These are phyloP conservation scores for Nicotiana tomentosiformis DNA, from an alignment of 257 asterid genomes.

Conservation along the genomic window DNA sequence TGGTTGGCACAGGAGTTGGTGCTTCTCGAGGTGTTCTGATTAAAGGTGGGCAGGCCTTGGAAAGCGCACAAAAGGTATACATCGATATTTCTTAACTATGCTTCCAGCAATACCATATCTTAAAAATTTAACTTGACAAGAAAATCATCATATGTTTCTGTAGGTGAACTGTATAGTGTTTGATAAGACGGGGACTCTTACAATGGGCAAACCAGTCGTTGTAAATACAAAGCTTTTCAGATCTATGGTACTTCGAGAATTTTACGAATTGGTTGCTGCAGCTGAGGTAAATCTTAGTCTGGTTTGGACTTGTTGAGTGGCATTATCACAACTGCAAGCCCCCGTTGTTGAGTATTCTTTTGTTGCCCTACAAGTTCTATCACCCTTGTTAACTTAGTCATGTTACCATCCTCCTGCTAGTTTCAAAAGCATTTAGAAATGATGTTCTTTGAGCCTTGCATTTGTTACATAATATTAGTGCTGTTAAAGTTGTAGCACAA, in stretches of 20 bases:
- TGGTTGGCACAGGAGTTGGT: conserved; percentile 48
- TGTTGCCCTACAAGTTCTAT: background rate
- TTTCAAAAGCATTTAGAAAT: background rate
- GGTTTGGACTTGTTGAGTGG: background rate
- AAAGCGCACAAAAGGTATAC: conserved; percentile 29
- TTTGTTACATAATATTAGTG: background rate
- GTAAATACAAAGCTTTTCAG: conserved; percentile 12
- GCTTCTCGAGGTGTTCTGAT: conserved; percentile 34
- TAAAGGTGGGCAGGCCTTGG: conserved; percentile 35
- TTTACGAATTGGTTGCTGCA: conserved; percentile 7
- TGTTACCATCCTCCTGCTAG: background rate
- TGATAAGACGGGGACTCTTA: conserved; percentile 38
- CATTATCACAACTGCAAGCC: background rate
- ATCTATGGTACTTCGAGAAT: conserved; percentile 11
- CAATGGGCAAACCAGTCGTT: conserved; percentile 26
- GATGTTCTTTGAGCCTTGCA: background rate
- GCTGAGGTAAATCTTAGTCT: conserved; percentile 12
- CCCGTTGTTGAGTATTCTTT: background rate
- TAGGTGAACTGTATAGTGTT: conserved; percentile 29
- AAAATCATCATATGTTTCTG: background rate
- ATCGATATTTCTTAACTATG: background rate
- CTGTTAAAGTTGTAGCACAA: background rate
- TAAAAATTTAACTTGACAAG: background rate
- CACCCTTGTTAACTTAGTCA: background rate
- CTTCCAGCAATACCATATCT: background rate